Base-by-base conservation (phyloP, 1,284 basidiomycete species). In the Fistulinella cinereoalba region DNA sequence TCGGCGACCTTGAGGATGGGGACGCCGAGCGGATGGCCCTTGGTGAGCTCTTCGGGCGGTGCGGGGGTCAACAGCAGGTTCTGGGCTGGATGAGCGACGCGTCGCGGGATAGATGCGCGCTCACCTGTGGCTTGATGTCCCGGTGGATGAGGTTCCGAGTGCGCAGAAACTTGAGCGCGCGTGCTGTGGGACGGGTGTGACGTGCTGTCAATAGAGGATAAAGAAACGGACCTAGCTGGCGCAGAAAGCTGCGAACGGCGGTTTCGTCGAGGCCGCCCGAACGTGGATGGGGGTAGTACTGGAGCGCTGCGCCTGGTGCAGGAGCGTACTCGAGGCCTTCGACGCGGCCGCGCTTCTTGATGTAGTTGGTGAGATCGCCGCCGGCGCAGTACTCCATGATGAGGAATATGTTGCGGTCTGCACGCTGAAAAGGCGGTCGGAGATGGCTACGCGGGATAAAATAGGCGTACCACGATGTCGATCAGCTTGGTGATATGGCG, bases 331-430 rank as follows among this genome's bases (percentile, higher is more conserved):
- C 88, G 15, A 97, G 76, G 3, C 86, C 83, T 43, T 92, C 85
- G 37, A 96, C 84, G 22, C 85, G 81, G 16, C 92, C 93, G 12
- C 92, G 84, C 64, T 92, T 92, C 79, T 92, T 93, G 75, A 99
- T 96, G 66, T 98, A 98, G 57, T 92, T 83, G 0, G 92, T 92
- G 37, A 99, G 81, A 68, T 99, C 97, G 12, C 94, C 94, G 4
- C 93, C 94, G 1, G 93, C 84, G 68, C 96, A 98, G 68, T 85
- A 98, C 61, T 96, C 94, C 88, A 99, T 99, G 63, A 99, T 88
- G 46, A 99, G 83, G 72, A 97, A 97, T 65, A 99, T 97, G 66
- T 96, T 85, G 47, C 83, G 80, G 57, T 95, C 90, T 23, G 92
- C 92, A 62, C 93, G 90, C 92, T 95, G n/a, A 62, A 27, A 36